phyloP scores from a whole-genome alignment of 2,329 filamentous ascomycete species.

The Exophiala phaeomuriformis region DNA sequence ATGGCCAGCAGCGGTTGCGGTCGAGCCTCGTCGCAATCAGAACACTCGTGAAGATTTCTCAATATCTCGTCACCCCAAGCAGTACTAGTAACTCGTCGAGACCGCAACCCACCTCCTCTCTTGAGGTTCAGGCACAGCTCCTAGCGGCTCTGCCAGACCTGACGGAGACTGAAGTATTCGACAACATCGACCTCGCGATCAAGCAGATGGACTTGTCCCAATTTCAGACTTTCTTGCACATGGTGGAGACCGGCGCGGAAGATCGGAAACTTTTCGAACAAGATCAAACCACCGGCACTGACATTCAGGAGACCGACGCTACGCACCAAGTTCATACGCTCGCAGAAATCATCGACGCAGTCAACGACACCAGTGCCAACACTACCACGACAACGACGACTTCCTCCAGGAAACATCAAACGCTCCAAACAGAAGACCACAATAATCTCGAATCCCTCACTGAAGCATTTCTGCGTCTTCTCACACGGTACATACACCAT shows the following conservation, averaged over 20 bases:
- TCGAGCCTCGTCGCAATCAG: slow-evolving; percentile 7
- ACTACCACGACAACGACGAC: background rate
- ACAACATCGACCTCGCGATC: slow-evolving; percentile 3
- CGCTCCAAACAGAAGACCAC: too few relatives aligned
- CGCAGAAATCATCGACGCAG: too few relatives aligned
- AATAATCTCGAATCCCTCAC: background rate
- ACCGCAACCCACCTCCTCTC: background rate
- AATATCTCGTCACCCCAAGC: background rate
- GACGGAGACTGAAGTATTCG: slow-evolving; percentile 5
- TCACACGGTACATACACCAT: slow-evolving; percentile 2
- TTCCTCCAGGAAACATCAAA: too few relatives aligned
- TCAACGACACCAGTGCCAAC: too few relatives aligned
- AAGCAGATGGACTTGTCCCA: background rate
- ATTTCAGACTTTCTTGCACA: background rate
- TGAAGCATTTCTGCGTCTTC: background rate
- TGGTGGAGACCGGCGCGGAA: background rate
- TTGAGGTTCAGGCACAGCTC: slow-evolving; percentile 8
- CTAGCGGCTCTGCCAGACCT: slow-evolving; percentile 11
- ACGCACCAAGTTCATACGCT: too few relatives aligned
- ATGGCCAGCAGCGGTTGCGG: slow-evolving; percentile 30
- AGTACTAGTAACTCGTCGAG: too few relatives aligned
- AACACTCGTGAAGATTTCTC: slow-evolving; percentile 8
- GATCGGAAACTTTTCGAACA: background rate
- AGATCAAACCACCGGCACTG: background rate
- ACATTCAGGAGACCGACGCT: too few relatives aligned